Evolutionary conservation across 2,329 filamentous ascomycete species (phyloP).

Genomic region (Nigrograna mackinnonii): DNA sequence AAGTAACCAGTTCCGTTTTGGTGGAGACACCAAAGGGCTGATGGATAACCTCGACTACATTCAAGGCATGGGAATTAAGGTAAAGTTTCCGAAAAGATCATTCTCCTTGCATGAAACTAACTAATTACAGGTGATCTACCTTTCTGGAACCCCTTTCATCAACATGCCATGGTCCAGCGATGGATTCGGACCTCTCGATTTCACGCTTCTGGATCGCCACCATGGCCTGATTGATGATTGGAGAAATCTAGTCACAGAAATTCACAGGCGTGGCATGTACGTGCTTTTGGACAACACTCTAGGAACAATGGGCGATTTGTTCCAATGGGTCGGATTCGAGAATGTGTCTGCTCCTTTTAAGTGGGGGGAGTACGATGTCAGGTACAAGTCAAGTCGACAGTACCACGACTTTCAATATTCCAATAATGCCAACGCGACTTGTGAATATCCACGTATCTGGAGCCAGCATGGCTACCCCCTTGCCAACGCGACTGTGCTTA

Average conservation of each 20-base stretch:
- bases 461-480: conserved; percentile 59
- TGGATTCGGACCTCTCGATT: conserved; percentile 62
- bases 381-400: conserved; percentile 58
- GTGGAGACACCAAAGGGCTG: conserved; percentile 62
- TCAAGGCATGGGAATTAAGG: conserved; percentile 66
- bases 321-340: conserved; percentile 64
- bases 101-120: conserved; percentile 9
- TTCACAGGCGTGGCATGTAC: conserved; percentile 67
- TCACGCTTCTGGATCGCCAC: conserved; percentile 66
- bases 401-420: conserved; percentile 63
- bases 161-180: conserved; percentile 68
- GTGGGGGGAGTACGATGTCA: conserved; percentile 57
- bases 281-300: conserved; percentile 69
- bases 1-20: conserved; percentile 66
- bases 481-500: conserved; percentile 44
- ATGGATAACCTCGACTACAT: conserved; percentile 66
- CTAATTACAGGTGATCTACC: conserved; percentile 57
- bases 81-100: conserved; percentile 17
- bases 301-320: conserved; percentile 65
- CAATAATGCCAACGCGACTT: conserved; percentile 53
- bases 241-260: conserved; percentile 61
- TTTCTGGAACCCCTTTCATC: conserved; percentile 66
- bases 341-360: conserved; percentile 58
- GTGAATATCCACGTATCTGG: conserved; percentile 65
- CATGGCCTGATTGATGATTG: conserved; percentile 63